Evolutionary conservation across 306 rosid genomes (phyloP).

Genomic region (Prunus armeniaca): DNA sequence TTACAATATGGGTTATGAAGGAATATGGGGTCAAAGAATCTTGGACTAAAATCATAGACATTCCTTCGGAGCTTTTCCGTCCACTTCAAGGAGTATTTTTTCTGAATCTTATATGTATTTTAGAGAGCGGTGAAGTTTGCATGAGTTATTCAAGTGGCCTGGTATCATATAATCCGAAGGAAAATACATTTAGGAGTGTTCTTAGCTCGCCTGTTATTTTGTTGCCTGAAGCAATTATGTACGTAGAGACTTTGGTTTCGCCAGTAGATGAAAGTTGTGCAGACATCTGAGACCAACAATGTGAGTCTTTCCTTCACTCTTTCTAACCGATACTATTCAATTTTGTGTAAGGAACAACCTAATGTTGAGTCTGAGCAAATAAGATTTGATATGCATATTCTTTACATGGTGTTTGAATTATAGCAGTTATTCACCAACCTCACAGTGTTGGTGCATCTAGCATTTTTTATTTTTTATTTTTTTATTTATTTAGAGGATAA

Average conservation of each 20-base stretch:
- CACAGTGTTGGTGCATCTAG: too few species aligned
- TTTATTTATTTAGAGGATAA: not conserved
- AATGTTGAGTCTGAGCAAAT: not conserved
- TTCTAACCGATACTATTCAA: not conserved
- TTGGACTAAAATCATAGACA: not conserved
- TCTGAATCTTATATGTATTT: not conserved
- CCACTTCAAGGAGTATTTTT: not conserved
- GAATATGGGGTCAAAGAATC: constrained; percentile 1
- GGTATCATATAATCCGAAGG: not conserved
- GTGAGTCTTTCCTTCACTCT: not conserved
- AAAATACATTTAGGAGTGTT: not conserved
- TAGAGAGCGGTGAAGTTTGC: constrained; percentile 2
- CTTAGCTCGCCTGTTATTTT: not conserved
- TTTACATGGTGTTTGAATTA: not conserved
- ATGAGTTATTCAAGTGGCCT: not conserved
- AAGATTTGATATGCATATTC: not conserved
- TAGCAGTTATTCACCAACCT: not conserved
- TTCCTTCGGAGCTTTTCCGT: not conserved
- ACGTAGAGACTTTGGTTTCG: not conserved
- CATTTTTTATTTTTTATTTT: not conserved
- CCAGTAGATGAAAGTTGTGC: not conserved
- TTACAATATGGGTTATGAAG: not conserved
- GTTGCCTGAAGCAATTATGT: not conserved
- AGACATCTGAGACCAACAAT: not conserved
- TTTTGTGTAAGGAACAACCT: not conserved